Evolutionary conservation across 108 stramenopile species (phyloP).

Genomic region (Cyclostephanos tholiformis): DNA sequence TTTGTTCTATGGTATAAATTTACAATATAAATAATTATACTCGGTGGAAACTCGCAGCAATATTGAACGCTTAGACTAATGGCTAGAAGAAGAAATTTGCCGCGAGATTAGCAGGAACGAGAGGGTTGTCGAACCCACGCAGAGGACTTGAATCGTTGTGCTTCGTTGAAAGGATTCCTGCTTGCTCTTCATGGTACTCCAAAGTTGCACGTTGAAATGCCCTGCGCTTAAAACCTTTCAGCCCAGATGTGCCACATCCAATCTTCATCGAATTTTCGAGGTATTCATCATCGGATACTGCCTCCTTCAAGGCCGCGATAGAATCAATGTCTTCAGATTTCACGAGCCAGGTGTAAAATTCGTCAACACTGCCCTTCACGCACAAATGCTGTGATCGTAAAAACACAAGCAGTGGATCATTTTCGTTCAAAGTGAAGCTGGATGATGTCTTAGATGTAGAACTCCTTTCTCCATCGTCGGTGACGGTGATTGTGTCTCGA

Average conservation of each 20-base stretch:
- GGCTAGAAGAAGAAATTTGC: too few species aligned
- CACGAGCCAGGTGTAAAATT: slow-evolving; percentile 49
- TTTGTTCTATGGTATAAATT: too few species aligned
- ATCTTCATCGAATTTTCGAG: slow-evolving; percentile 40
- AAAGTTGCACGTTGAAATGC: slow-evolving; percentile 45
- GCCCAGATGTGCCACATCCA: slow-evolving; percentile 43
- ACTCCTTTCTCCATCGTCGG: slow-evolving; percentile 34
- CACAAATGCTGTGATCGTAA: slow-evolving; percentile 35
- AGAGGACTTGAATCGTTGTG: slow-evolving; percentile 3
- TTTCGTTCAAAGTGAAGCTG: slow-evolving; percentile 17
- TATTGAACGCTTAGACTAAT: too few species aligned
- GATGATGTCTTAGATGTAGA: slow-evolving; percentile 21
- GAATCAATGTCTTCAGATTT: slow-evolving; percentile 50
- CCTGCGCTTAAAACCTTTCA: slow-evolving; percentile 55
- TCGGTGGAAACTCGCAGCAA: too few species aligned
- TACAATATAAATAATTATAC: too few species aligned
- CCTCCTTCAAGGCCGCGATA: slow-evolving; percentile 44
- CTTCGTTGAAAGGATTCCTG: not conserved
- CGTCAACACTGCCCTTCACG: slow-evolving; percentile 45
- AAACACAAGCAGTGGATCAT: slow-evolving; percentile 41
- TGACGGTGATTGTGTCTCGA: slow-evolving; percentile 31
- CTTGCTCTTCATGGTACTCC: slow-evolving; percentile 31
- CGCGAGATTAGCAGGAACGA: slow-evolving; percentile 38
- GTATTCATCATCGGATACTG: slow-evolving; percentile 52
- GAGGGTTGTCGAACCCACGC: slow-evolving; percentile 17